Conservation (phyloP, 2,329 filamentous ascomycete genomes). For the Aspergillus transmontanensis region DNA sequence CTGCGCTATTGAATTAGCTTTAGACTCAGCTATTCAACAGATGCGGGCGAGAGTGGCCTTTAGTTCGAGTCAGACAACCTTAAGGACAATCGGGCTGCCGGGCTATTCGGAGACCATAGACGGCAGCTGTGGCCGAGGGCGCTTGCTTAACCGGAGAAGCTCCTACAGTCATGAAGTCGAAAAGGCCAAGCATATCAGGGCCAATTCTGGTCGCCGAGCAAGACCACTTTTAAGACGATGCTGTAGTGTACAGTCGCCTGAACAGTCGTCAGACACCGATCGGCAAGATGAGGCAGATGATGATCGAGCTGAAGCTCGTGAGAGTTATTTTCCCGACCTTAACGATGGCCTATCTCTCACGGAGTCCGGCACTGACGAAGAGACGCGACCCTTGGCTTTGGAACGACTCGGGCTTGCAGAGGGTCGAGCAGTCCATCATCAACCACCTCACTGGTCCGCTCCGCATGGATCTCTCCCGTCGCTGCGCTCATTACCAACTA, state of each 20-base stretch:
- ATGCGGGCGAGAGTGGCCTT: slow-evolving; percentile 44
- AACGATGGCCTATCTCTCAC: slow-evolving; percentile 7
- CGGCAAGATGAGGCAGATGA: neutral
- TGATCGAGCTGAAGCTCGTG: neutral
- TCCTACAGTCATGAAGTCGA: slow-evolving; percentile 37
- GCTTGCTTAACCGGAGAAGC: slow-evolving; percentile 28
- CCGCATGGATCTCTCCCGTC: slow-evolving; percentile 4
- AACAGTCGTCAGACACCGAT: slow-evolving; percentile 10
- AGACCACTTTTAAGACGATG: slow-evolving; percentile 20
- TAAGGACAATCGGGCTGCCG: slow-evolving; percentile 20
- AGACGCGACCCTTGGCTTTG: slow-evolving; percentile 6
- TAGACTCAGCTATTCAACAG: slow-evolving; percentile 51
- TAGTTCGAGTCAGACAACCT: slow-evolving; percentile 28
- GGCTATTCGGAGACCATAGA: slow-evolving; percentile 25
- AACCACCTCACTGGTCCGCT: slow-evolving; percentile 2
- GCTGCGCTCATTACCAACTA: slow-evolving; percentile 6
- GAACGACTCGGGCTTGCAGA: slow-evolving; percentile 7
- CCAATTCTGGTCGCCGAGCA: slow-evolving; percentile 12
- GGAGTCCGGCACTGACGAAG: slow-evolving; percentile 15
- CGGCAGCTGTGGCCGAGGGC: slow-evolving; percentile 25
- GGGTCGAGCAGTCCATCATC: slow-evolving; percentile 9
- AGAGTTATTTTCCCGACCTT: neutral
- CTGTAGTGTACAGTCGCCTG: slow-evolving; percentile 21
- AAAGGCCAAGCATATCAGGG: slow-evolving; percentile 12
- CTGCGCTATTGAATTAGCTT: slow-evolving; percentile 82